Evolutionary conservation across 306 rosid genomes (phyloP).

Genomic region (Inga oerstediana): DNA sequence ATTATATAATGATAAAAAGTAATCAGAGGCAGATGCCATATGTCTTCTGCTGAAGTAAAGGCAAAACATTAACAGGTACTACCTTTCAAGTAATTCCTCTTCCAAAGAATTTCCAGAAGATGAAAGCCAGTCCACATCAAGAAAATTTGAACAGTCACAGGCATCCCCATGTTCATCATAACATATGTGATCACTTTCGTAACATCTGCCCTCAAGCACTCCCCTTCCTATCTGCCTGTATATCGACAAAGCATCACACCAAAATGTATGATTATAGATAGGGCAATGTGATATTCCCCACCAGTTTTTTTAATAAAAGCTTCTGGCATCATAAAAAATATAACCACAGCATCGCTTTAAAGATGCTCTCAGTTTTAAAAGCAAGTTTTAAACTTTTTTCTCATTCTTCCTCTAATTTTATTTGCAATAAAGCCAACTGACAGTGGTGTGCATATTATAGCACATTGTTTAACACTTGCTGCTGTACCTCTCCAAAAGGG

Average conservation of each 20-base stretch:
- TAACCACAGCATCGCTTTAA: no score
- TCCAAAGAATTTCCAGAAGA: constrained; percentile 71
- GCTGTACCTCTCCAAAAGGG: background rate
- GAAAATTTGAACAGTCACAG: constrained; percentile 57
- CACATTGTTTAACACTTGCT: background rate
- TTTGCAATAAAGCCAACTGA: background rate
- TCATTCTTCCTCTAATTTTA: no score
- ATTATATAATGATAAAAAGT: background rate
- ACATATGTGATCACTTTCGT: constrained; percentile 43
- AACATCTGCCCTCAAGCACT: constrained; percentile 45
- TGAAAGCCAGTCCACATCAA: constrained; percentile 67
- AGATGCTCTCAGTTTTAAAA: no score
- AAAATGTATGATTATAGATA: no score
- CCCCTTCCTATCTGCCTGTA: constrained; percentile 38
- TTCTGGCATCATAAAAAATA: no score
- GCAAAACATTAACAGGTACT: constrained; percentile 3
- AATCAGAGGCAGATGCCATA: background rate
- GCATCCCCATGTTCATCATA: constrained; percentile 58
- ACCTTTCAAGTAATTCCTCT: constrained; percentile 62
- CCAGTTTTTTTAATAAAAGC: no score
- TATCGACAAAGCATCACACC: constrained; percentile 45
- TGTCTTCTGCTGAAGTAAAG: background rate
- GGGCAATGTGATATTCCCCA: no score
- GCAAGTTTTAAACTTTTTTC: no score
- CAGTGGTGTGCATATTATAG: background rate